A percentile compares a stretch with the other conserved stretches of the same genome.
Evolutionary conservation across 768 basidiomycete species (phyloP).

Genomic region (Suillus luteus): DNA sequence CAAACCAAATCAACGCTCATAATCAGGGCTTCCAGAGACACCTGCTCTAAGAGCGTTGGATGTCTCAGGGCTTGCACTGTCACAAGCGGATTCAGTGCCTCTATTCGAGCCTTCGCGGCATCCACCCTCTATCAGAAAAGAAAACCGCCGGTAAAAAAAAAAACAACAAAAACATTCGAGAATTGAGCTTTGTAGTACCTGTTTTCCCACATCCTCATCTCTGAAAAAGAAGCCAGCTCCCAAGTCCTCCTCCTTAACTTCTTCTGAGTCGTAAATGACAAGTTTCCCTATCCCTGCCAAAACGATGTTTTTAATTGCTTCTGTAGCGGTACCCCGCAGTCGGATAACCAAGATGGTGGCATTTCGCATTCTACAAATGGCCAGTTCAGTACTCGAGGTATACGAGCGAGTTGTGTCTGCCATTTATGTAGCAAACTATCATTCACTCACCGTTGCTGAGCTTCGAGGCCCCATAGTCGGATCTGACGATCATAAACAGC

Average conservation of each 20-base stretch:
- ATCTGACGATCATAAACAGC: conserved; percentile 97
- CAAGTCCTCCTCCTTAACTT: conserved; percentile 82
- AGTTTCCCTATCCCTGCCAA: conserved; percentile 93
- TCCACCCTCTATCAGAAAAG: conserved; percentile 67
- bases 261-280: conserved; percentile 76
- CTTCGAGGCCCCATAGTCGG: conserved; percentile 96
- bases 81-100: conserved; percentile 92
- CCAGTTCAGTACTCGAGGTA: conserved; percentile 15
- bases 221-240: conserved; percentile 93
- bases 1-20: conserved; percentile 82
- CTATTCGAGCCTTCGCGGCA: conserved; percentile 81
- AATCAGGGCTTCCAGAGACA: conserved; percentile 59
- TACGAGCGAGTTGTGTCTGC: conserved; percentile 5
- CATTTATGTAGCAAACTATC: not conserved
- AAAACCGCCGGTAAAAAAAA: conserved; percentile 40
- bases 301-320: conserved; percentile 96
- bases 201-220: conserved; percentile 89
- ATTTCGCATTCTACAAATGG: conserved; percentile 77
- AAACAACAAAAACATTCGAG: conserved; percentile 39
- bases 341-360: conserved; percentile 85
- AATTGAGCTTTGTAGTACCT: conserved; percentile 47
- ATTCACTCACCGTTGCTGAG: conserved; percentile 79
- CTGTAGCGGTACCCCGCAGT: conserved; percentile 84
- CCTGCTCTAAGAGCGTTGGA: conserved; percentile 47
- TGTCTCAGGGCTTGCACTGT: conserved; percentile 68